Base-by-base conservation (phyloP, 2,329 filamentous ascomycete genomes). In the Diaporthe ilicicola region DNA sequence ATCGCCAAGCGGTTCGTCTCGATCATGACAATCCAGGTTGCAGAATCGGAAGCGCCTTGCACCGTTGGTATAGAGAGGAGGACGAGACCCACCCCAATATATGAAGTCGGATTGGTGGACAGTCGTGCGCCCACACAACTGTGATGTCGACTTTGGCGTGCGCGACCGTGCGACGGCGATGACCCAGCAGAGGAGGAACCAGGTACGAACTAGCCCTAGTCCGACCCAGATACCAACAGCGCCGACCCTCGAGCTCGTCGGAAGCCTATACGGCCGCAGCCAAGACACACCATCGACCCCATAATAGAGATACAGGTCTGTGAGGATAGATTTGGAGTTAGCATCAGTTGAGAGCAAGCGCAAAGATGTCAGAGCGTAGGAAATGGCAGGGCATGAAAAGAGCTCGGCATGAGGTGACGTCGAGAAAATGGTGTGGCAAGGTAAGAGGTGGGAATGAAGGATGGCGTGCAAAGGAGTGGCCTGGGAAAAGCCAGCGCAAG, bases 81-180 rank as follows among this genome's bases (percentile, higher is more conserved):
- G 32, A 53, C n/a, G 39, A 4, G 2, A 22, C 10, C 51, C 68
- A 53, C 51, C 64, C 42, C 34, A 24, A n/a, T 32, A 24, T 42
- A 67, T 22, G 34, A 67, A 44, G 59, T 70, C 68, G 37, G 61
- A 70, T n/a, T 70, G 68, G n/a, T 67, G 64, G 27, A 65, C 42
- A n/a, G 51, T 17, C 13, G 48, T 53, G 27, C 42, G 50, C 37
- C 68, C 68, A 55, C 64, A 56, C 51, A 51, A 3, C 37, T 39
- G 51, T 34, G 42, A 19, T 34, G n/a, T 48, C n/a, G 65, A 53
- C 32, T 24, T 66, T 32, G 50, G 68, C 32, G 44, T 6, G 22
- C 27, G 39, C 17, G 61, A 46, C 51, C 54, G 54, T 34, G 29
- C 53, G 67, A 69, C 53, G 13, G 67, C 67, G 46, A 44, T 32